Percentiles rank a stretch among this genome's conserved stretches.
phyloP scores from a whole-genome alignment of 371 early-diverging fungal species.

The Mortierella sp. region DNA sequence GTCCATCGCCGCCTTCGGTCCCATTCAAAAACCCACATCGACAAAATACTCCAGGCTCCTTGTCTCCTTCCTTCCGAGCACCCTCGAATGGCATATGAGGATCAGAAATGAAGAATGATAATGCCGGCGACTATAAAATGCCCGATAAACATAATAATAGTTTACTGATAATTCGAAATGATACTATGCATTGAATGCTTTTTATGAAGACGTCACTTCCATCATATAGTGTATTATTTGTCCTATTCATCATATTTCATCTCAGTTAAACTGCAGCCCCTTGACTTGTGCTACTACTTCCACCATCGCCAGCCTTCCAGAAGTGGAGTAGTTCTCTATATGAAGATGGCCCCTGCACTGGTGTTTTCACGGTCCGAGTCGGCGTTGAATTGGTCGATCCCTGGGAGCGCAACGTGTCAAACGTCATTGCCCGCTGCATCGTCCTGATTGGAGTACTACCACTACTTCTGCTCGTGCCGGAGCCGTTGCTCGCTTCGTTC shows the following conservation, averaged over 20 bases:
- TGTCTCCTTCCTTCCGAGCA: conserved; percentile 19
- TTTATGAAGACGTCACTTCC: neutral
- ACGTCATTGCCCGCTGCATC: conserved; percentile 24
- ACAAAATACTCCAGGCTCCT: conserved; percentile 10
- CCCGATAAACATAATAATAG: too few relatives aligned
- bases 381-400: conserved; percentile 10
- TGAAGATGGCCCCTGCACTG: conserved; percentile 39
- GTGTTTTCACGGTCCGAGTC: conserved; percentile 21
- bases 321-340: conserved; percentile 49
- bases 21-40: conserved; percentile 34
- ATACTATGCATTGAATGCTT: neutral
- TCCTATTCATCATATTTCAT: neutral
- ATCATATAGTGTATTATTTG: too few relatives aligned
- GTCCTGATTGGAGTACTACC: conserved; percentile 8
- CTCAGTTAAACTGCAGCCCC: conserved; percentile 21
- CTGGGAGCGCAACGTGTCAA: conserved; percentile 23
- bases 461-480: neutral
- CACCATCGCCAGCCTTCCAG: conserved; percentile 48
- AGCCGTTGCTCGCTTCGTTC: conserved; percentile 4
- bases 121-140: too few relatives aligned
- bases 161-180: too few relatives aligned
- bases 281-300: conserved; percentile 1
- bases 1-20: conserved; percentile 33
- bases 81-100: too few relatives aligned
- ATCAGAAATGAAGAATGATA: too few relatives aligned